Base-by-base conservation (phyloP, 768 basidiomycete genomes). In the Lentinula raphanica region DNA sequence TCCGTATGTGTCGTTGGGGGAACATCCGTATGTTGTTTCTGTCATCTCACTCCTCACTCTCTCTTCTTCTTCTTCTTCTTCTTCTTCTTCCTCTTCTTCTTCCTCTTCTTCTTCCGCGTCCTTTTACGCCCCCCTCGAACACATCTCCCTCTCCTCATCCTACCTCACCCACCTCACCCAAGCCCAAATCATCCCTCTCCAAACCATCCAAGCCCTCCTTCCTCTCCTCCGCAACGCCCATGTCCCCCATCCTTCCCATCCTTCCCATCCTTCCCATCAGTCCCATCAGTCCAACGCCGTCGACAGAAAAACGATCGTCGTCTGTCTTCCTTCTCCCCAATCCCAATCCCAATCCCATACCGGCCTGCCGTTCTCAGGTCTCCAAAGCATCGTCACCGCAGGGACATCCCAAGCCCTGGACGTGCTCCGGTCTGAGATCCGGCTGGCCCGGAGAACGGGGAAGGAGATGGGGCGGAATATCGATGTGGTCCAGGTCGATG, bases 241-340 rank as follows among this genome's bases (percentile, higher is more conserved):
- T 1, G 78, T 76, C 46, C 80, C 78, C 46, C 72, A 78, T 51
- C 75, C 76, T 54, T 7, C 12, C 8, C 3, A 13, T 51, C 75
- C 76, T 54, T 7, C 12, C 8, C 3, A 13, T 51, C 75, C 76
- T 54, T 7, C 12, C 8, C 3, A 13, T 51, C 75, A 76, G 51
- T 7, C 12, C 8, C 3, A 13, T n/a, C n/a, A n/a, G n/a, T n/a
- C n/a, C n/a, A n/a, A n/a, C n/a, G n/a, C n/a, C n/a, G n/a, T n/a
- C 4, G 36, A 53, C 3, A 17, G 8, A 4, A 84, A 84, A 65
- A 78, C 82, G 12, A 84, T 93, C 60, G 75, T 93, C 44, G 72
- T 92, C 35, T 92, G 90, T 66, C 72, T 92, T 8, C 89, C 92
- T 0, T 86, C 87, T n/a, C n/a, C n/a, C n/a, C n/a, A n/a, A n/a